Percentiles rank a stretch among this genome's conserved stretches.
These are phyloP conservation scores for Apiotrichum veenhuisii DNA, from an alignment of 1,284 basidiomycete genomes.

Conservation along the genomic window DNA sequence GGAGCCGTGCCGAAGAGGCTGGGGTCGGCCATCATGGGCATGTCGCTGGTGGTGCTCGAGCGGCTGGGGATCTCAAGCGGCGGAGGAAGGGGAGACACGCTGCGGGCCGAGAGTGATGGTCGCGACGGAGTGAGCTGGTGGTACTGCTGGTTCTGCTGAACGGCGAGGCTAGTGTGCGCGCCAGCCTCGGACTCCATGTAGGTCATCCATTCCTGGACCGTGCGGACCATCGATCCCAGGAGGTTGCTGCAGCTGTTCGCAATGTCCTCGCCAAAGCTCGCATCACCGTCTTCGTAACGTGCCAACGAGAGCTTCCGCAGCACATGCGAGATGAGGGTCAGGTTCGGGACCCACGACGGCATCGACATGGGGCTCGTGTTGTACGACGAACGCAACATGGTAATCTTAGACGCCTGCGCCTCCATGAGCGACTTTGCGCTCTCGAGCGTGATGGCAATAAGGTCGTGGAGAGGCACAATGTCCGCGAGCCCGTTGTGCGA, in stretches of 20 bases:
- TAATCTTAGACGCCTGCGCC: slow-evolving; percentile 30
- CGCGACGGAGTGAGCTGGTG: slow-evolving; percentile 1
- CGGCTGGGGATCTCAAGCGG: background rate
- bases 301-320: slow-evolving; percentile 10
- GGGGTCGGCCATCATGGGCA: background rate
- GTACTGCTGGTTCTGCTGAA: background rate
- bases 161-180: background rate
- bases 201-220: slow-evolving; percentile 31
- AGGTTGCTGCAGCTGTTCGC: slow-evolving; percentile 40
- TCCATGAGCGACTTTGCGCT: slow-evolving; percentile 40
- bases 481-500: slow-evolving; percentile 5
- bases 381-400: slow-evolving; percentile 18
- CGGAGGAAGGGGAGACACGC: background rate
- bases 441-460: slow-evolving; percentile 34
- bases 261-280: slow-evolving; percentile 23
- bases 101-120: background rate
- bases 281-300: slow-evolving; percentile 10
- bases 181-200: slow-evolving; percentile 7
- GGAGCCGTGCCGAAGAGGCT: background rate
- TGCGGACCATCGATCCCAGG: slow-evolving; percentile 37
- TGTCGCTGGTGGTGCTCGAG: background rate
- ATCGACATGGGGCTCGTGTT: slow-evolving; percentile 10
- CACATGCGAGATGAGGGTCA: slow-evolving; percentile 26
- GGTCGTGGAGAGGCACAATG: slow-evolving; percentile 33
- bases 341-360: slow-evolving; percentile 27